Conservation (phyloP, 345 rosid species). For the Ricinus communis region DNA sequence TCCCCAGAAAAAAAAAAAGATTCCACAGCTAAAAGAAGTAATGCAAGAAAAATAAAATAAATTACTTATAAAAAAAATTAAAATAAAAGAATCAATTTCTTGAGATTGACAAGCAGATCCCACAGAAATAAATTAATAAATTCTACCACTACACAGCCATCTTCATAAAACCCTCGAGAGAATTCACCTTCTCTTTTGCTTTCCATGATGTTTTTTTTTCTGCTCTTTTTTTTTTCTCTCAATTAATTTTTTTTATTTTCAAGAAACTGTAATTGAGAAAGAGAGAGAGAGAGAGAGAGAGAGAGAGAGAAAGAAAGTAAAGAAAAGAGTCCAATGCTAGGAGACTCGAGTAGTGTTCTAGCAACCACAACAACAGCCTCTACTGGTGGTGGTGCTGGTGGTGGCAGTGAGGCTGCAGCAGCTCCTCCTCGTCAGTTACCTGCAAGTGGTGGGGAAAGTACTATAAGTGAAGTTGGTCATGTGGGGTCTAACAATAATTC, state of each 20-base stretch:
- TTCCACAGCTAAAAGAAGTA: conserved; percentile 19
- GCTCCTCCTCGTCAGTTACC: background rate
- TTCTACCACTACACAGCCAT: conserved; percentile 31
- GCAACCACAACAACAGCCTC: conserved; percentile 22
- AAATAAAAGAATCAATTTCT: conserved; percentile 42
- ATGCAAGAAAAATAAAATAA: conserved; percentile 14
- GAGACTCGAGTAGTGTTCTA: conserved; percentile 33
- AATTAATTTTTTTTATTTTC: conserved; percentile 12
- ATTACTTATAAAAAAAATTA: background rate
- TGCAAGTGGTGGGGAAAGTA: background rate
- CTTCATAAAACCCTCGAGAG: conserved; percentile 55
- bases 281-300: conserved; percentile 1
- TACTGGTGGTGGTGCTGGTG: conserved; percentile 16
- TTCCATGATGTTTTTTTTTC: conserved; percentile 20
- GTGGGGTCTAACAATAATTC: conserved; percentile 28
- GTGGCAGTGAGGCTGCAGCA: conserved; percentile 11
- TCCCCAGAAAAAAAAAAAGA: conserved; percentile 30
- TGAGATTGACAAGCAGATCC: conserved; percentile 79
- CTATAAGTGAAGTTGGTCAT: conserved; percentile 19
- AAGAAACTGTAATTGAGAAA: conserved; percentile 32
- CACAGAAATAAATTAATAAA: conserved; percentile 43
- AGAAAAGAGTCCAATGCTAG: conserved; percentile 38
- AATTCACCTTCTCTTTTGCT: conserved; percentile 43
- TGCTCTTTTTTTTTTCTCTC: background rate
- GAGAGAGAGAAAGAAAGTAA: conserved; percentile 4